These are phyloP conservation scores for Takakia lepidozioides DNA, from an alignment of 225 moss, liverwort and hornwort genomes.

Conservation along the genomic window DNA sequence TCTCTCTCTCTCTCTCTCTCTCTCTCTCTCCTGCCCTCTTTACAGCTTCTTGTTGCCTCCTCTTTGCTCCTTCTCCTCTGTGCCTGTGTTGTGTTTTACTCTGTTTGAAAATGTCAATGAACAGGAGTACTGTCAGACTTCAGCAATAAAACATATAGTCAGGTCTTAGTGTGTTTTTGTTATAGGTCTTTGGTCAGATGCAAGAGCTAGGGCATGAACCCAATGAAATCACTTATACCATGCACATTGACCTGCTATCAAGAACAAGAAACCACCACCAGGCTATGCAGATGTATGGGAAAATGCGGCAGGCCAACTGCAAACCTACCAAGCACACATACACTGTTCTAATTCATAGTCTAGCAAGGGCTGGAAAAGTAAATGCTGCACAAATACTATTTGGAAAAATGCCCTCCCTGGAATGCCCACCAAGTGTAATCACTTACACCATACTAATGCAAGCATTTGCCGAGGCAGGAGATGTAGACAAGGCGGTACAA, in stretches of 20 bases:
- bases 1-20: constrained; percentile 9
- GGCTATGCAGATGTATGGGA: constrained; percentile 51
- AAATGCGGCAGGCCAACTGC: constrained; percentile 56
- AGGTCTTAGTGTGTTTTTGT: neutral
- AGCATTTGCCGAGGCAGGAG: constrained; percentile 42
- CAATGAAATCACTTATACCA: constrained; percentile 41
- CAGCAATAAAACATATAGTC: too few relatives aligned
- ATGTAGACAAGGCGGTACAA: constrained; percentile 42
- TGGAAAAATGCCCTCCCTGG: constrained; percentile 51
- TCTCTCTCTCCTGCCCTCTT: too few relatives aligned
- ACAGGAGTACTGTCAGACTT: too few relatives aligned
- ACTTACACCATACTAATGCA: constrained; percentile 58
- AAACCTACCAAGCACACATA: constrained; percentile 51
- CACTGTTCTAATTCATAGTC: constrained; percentile 55
- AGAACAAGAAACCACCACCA: constrained; percentile 49
- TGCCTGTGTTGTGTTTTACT: too few relatives aligned
- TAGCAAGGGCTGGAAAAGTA: constrained; percentile 57
- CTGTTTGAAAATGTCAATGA: too few relatives aligned
- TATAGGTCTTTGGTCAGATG: constrained; percentile 61
- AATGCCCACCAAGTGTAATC: constrained; percentile 27
- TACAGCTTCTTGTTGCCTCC: too few relatives aligned
- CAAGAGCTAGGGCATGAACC: constrained; percentile 42
- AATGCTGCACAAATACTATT: constrained; percentile 50
- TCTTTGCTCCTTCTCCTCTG: too few relatives aligned
- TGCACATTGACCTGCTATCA: constrained; percentile 60